Conservation (phyloP, 352 stramenopile genomes). For the Globisporangium cylindrosporum region DNA sequence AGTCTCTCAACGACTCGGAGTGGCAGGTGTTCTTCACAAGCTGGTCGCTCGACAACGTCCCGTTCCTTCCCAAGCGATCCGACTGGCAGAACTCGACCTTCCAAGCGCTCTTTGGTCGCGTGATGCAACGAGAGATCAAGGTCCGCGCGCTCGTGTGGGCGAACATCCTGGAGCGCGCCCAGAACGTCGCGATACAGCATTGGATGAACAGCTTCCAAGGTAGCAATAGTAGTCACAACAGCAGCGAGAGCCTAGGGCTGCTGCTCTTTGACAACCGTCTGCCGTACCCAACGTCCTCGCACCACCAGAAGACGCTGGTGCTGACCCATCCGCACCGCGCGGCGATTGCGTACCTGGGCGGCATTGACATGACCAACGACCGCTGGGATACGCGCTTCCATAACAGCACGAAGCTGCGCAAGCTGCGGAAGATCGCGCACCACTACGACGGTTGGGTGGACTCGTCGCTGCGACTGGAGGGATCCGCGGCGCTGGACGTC, state of each 20-base stretch:
- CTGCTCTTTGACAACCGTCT: constrained; percentile 13
- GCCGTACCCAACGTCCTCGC: constrained; percentile 3
- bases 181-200: constrained; percentile 10
- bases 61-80: constrained; percentile 1
- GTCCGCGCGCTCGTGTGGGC: constrained; percentile 6
- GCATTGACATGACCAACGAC: constrained; percentile 30
- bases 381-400: constrained; percentile 35
- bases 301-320: constrained; percentile 7
- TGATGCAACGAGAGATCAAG: constrained; percentile 7
- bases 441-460: constrained; percentile 31
- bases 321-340: constrained; percentile 1
- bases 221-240: neutral
- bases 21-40: constrained; percentile 13
- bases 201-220: constrained; percentile 12
- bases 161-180: constrained; percentile 5
- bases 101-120: constrained; percentile 10
- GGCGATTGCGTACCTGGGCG: constrained; percentile 27
- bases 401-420: constrained; percentile 20
- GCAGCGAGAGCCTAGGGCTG: neutral
- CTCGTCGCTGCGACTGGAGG: constrained; percentile 21
- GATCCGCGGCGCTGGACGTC: constrained; percentile 23
- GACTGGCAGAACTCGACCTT: constrained; percentile 16
- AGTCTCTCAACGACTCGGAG: constrained; percentile 11
- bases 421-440: constrained; percentile 7
- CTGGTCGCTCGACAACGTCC: constrained; percentile 16